A percentile compares a stretch with the other conserved stretches of the same genome.
phyloP scores from a whole-genome alignment of 2,329 filamentous ascomycete species.

The Neofusicoccum sp. region DNA sequence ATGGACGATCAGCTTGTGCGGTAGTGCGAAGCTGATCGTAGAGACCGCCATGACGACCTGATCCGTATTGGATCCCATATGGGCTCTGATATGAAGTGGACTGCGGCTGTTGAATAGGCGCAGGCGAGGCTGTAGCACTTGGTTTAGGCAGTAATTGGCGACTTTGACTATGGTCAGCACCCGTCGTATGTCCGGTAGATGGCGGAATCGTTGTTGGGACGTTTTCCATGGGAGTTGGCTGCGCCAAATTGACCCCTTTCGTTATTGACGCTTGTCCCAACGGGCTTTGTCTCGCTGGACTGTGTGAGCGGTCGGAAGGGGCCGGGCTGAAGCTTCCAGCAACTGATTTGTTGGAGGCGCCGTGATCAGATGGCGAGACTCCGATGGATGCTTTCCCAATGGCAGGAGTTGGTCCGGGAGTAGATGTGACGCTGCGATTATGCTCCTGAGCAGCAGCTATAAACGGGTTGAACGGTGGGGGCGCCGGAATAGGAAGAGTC shows the following conservation, averaged over 20 bases:
- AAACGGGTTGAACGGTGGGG: slow-evolving; percentile 3
- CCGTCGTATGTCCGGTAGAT: not conserved
- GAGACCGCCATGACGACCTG: not conserved
- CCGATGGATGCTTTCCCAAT: not conserved
- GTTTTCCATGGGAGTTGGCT: not conserved
- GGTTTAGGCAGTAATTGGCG: not conserved
- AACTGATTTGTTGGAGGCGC: not conserved
- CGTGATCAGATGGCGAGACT: not conserved
- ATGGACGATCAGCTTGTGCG: too few species aligned
- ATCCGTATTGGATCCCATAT: not conserved
- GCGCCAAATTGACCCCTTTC: not conserved
- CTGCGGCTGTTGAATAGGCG: not conserved
- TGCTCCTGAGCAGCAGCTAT: slow-evolving; percentile 2
- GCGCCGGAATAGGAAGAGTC: not conserved
- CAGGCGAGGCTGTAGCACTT: too few species aligned
- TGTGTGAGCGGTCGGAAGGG: not conserved
- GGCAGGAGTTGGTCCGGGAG: not conserved
- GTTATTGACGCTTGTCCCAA: not conserved
- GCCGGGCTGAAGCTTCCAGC: not conserved
- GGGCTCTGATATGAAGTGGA: not conserved
- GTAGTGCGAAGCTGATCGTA: not conserved
- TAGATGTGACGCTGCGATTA: not conserved
- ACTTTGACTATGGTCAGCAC: not conserved
- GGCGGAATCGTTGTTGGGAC: not conserved
- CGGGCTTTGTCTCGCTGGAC: not conserved